These are phyloP conservation scores for Ramaria rubella DNA, from an alignment of 768 basidiomycete species.

Conservation along the genomic window DNA sequence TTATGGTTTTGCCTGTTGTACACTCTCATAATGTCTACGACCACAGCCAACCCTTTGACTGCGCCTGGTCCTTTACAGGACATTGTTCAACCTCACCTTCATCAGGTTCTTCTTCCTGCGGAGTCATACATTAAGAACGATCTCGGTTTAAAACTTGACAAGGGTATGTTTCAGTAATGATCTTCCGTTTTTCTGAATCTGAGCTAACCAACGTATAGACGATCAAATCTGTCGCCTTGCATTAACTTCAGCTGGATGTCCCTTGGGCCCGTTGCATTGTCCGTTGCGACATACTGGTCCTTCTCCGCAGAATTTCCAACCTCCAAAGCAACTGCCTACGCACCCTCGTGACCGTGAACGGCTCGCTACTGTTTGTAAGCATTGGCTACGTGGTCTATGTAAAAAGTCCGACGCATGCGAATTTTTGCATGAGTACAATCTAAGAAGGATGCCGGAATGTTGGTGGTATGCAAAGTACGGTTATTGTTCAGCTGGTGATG, in stretches of 20 bases:
- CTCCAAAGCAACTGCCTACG: slow-evolving; percentile 71
- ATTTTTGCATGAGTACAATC: slow-evolving; percentile 98
- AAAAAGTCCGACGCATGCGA: slow-evolving; percentile 98
- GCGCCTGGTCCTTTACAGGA: slow-evolving; percentile 37
- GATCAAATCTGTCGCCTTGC: slow-evolving; percentile 89
- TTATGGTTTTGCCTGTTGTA: too few species aligned
- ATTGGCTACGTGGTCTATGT: slow-evolving; percentile 96
- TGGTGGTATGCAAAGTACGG: slow-evolving; percentile 99
- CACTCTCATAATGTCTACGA: not conserved
- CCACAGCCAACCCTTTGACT: slow-evolving; percentile 20
- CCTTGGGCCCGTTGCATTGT: slow-evolving; percentile 86
- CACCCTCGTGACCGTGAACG: slow-evolving; percentile 81
- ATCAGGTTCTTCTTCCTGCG: slow-evolving; percentile 84
- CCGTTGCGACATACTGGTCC: slow-evolving; percentile 89
- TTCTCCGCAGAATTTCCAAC: slow-evolving; percentile 83
- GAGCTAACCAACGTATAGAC: slow-evolving; percentile 42
- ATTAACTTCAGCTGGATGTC: slow-evolving; percentile 77
- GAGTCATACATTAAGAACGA: slow-evolving; percentile 79
- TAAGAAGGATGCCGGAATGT: slow-evolving; percentile 96
- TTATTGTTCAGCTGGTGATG: slow-evolving; percentile 94
- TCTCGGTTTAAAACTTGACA: slow-evolving; percentile 82
- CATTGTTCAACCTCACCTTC: slow-evolving; percentile 83
- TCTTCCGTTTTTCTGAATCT: not conserved
- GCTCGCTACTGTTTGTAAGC: slow-evolving; percentile 92
- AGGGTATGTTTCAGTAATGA: slow-evolving; percentile 49